These are phyloP conservation scores for Dendrobium huoshanense DNA, from an alignment of 106 monocot species.

Conservation along the genomic window DNA sequence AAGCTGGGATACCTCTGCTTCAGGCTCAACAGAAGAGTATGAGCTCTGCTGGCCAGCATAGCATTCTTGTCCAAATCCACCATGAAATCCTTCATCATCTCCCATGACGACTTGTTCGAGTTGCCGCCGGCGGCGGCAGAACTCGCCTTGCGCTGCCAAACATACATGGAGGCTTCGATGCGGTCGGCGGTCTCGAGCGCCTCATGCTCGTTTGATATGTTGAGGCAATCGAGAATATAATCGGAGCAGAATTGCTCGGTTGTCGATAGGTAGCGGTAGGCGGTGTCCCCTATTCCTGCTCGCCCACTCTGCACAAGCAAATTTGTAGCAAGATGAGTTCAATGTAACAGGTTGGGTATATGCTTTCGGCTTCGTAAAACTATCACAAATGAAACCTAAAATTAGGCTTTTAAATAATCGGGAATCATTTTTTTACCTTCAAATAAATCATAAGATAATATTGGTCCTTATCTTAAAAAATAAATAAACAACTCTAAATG, in stretches of 20 bases:
- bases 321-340: no score
- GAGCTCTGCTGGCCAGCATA: constrained; percentile 63
- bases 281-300: constrained; percentile 48
- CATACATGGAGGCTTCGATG: constrained; percentile 66
- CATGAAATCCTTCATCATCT: constrained; percentile 60
- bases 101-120: constrained; percentile 60
- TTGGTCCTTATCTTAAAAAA: no score
- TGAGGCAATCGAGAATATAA: constrained; percentile 49
- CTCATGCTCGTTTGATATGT: constrained; percentile 68
- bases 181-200: constrained; percentile 69
- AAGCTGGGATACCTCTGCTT: constrained; percentile 70
- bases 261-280: constrained; percentile 47
- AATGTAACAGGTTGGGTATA: no score
- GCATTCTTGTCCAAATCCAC: constrained; percentile 60
- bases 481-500: no score
- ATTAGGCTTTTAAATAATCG: no score
- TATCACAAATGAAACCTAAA: no score
- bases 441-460: no score
- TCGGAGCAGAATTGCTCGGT: constrained; percentile 63
- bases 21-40: constrained; percentile 39
- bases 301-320: constrained; percentile 42
- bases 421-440: no score
- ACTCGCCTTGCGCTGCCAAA: constrained; percentile 70
- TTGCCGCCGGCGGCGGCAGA: constrained; percentile 1
- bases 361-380: no score